Base-by-base conservation (phyloP, 257 asterid species). In the Anisodus acutangulus region DNA sequence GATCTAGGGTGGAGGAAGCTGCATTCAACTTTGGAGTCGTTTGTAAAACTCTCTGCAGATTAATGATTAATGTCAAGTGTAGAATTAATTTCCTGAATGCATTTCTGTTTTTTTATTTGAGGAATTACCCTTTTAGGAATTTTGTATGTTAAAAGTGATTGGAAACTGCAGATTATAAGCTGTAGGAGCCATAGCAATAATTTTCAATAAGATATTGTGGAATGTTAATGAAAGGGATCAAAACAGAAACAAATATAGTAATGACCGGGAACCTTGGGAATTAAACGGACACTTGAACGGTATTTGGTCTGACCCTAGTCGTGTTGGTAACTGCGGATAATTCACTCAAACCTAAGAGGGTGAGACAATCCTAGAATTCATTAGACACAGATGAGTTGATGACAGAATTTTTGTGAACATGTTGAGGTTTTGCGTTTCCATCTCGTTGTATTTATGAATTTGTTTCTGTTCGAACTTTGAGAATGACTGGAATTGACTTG, bases 1-100 rank as follows among this genome's bases (percentile, higher is more conserved):
- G 81, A 60, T 82, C 82, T 57, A 41, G 60, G 63, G 64, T 45
- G 55, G 82, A 69, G 80, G 78, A 82, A 71, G 15, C 68, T 41
- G 53, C 22, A 79, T 83, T 51, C 68, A 57, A 41, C 59, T 19
- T 31, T 51, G 26, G 63, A 39, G 78, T 4, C 31, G 16, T 8
- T 54, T 16, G 31, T 47, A 51, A 39, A 47, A 8, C 53, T 13
- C 45, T 80, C 41, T 74, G 72, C 83, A 51, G 58, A 39, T 43
- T 39, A 37, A 26, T 85, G 78, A 76, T 62, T 86, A 82, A 82
- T 81, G 7, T 64, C 62, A 13, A 15, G 51, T 70, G 43, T 71
- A 35, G 64, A 78, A 57, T 70, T 43, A 76, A 26, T 26, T 76
- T 51, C 53, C 47, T 76, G 81, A 78, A 53, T 12, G 45, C 26